phyloP scores from a whole-genome alignment of 139 green algal species.

The Limnomonas spitsbergensis region DNA sequence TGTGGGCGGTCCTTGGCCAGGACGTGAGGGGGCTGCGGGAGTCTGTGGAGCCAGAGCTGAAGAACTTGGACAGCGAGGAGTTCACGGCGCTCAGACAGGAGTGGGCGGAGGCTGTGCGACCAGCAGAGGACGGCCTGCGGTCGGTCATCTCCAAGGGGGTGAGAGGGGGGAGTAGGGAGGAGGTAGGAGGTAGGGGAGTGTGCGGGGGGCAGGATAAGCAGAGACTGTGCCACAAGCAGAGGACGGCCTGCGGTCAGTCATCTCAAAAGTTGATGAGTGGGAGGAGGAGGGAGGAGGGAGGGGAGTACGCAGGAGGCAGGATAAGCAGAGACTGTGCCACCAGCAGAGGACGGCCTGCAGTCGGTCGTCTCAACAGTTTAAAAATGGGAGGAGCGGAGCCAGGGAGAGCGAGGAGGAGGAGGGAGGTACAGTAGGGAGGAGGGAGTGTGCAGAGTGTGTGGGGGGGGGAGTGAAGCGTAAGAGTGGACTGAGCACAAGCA shows the following conservation, averaged over 20 bases:
- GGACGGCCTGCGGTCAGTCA: constrained; percentile 15
- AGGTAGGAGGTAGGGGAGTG: too few species aligned
- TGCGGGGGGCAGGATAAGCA: too few species aligned
- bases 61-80: background rate
- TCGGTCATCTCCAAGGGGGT: constrained; percentile 30
- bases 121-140: background rate
- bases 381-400: too few species aligned
- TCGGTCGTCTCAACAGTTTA: constrained; percentile 24
- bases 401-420: too few species aligned
- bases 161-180: too few species aligned
- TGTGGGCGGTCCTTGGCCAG: constrained; percentile 9
- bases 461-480: too few species aligned
- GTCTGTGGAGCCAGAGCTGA: constrained; percentile 26
- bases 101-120: background rate
- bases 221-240: background rate
- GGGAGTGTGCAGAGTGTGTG: too few species aligned
- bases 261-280: constrained; percentile 25
- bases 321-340: background rate
- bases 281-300: too few species aligned
- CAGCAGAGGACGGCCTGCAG: background rate
- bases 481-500: background rate
- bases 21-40: constrained; percentile 22
- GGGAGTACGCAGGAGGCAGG: background rate
- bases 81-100: constrained; percentile 10
- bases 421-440: too few species aligned